phyloP scores from a whole-genome alignment of 371 early-diverging fungal species.

The Mucor circinelloides region DNA sequence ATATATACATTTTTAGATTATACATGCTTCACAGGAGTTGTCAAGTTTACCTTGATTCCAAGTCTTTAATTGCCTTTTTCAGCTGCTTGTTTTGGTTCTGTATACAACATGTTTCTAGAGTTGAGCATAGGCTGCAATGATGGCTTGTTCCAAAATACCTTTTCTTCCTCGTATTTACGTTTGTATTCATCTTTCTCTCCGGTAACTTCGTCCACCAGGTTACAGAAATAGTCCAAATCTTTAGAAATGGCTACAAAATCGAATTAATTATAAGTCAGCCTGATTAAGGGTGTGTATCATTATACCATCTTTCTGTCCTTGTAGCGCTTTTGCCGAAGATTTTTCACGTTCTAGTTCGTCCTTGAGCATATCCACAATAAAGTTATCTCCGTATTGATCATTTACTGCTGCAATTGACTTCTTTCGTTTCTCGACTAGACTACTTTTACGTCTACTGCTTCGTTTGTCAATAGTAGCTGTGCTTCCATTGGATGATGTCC shows the following conservation, averaged over 20 bases:
- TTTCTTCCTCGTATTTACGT: slow-evolving; percentile 39
- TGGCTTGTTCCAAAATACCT: slow-evolving; percentile 9
- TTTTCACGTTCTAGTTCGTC: slow-evolving; percentile 41
- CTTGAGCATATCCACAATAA: slow-evolving; percentile 14
- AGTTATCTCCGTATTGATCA: not conserved
- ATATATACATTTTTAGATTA: not conserved
- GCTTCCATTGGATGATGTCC: slow-evolving; percentile 17
- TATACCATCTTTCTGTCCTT: slow-evolving; percentile 50
- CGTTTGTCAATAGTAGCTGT: not conserved
- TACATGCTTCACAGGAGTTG: not conserved
- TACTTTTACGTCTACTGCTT: not conserved
- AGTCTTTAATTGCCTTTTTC: slow-evolving; percentile 18
- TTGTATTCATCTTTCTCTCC: slow-evolving; percentile 45
- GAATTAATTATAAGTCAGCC: not conserved
- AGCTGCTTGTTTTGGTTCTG: slow-evolving; percentile 29
- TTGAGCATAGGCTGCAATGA: not conserved
- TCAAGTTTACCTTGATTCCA: not conserved
- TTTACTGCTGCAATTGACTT: not conserved
- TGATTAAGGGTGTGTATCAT: not conserved
- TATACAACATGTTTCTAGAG: not conserved
- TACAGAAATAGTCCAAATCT: slow-evolving; percentile 52
- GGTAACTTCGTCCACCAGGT: slow-evolving; percentile 53
- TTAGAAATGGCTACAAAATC: slow-evolving; percentile 39
- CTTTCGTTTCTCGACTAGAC: slow-evolving; percentile 1
- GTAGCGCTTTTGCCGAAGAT: slow-evolving; percentile 32